These are phyloP conservation scores for Paramecium octaurelia DNA, from an alignment of 73 alveolate species.

Conservation along the genomic window DNA sequence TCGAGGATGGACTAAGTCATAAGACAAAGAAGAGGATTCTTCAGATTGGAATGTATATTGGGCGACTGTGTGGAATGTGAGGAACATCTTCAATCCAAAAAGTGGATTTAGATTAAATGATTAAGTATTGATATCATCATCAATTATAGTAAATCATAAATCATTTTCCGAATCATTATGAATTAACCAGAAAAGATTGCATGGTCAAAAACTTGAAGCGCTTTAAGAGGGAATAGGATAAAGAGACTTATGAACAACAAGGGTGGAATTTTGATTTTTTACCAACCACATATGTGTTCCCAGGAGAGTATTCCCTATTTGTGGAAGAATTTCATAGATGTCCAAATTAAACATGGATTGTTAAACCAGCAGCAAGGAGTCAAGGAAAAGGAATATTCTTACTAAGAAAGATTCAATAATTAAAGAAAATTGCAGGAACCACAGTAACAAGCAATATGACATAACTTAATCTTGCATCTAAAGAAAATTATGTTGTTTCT, in stretches of 20 bases:
- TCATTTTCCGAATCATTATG: slow-evolving; percentile 99
- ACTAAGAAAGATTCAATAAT: slow-evolving; percentile 85
- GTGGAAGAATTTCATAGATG: slow-evolving; percentile 97
- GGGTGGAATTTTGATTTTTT: slow-evolving; percentile 82
- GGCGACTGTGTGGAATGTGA: slow-evolving; percentile 96
- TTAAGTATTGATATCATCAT: slow-evolving; percentile 44
- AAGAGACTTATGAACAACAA: slow-evolving; percentile 68
- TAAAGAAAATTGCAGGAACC: slow-evolving; percentile 67
- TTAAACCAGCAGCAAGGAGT: slow-evolving; percentile 97
- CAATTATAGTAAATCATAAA: slow-evolving; percentile 82
- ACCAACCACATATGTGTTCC: slow-evolving; percentile 94
- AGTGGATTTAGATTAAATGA: slow-evolving; percentile 67
- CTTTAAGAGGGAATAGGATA: slow-evolving; percentile 92
- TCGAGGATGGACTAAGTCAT: slow-evolving; percentile 83
- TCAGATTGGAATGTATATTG: slow-evolving; percentile 95
- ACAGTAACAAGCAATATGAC: slow-evolving; percentile 57
- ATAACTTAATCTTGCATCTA: slow-evolving; percentile 75
- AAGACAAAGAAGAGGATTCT: slow-evolving; percentile 65
- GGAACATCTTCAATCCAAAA: slow-evolving; percentile 95
- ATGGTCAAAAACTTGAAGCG: slow-evolving; percentile 98
- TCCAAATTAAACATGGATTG: slow-evolving; percentile 98
- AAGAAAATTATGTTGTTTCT: slow-evolving; percentile 80
- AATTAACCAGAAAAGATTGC: slow-evolving; percentile 97
- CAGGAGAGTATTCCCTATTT: slow-evolving; percentile 98
- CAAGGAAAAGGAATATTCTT: slow-evolving; percentile 98